Base-by-base conservation (phyloP, 129 eudicot genomes). In the Tagetes erecta region DNA sequence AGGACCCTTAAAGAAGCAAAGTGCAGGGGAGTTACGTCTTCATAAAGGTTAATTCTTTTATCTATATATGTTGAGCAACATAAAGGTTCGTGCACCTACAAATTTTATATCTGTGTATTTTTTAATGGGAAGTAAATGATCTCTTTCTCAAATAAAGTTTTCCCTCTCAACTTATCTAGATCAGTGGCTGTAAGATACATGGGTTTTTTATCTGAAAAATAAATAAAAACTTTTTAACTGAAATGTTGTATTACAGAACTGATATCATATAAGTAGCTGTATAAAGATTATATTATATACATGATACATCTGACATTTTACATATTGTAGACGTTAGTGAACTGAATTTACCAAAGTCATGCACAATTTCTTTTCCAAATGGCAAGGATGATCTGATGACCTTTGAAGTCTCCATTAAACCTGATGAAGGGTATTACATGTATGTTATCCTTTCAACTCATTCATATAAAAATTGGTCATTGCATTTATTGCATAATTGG, bases 401-500 rank as follows among this genome's bases (percentile, higher is more conserved):
- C 71, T 87, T 87, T 76, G 87, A 82, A 62, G 82, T 87, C 66
- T 71, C 86, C 41, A 80, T 87, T 70, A 78, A 76, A 73, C 92
- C 92, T 56, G 89, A 84, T 84, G 92, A 84, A 64, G 92, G 92
- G 75, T 84, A 72, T 74, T 87, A 87, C 81, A 10, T 59, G 89
- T 87, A 80, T 46, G 88, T 78, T 40, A 65, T 79, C 70, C 20
- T 42, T 66, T 39, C 4, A 33, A 5, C 41, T n/a, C 60, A 33
- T 49, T 70, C 20, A 37, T 39, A 65, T 5, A 9, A 31, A 56
- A 46, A 69, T 27, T 4, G 55, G 71, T 67, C 39, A 44, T 44
- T 11, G 44, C 34, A 35, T 34, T 57, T 57, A n/a, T 57, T 34
- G 44, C 34, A 60, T 60, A 60, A 60, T 35, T 14, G 40, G 64